Conservation (phyloP, 2,329 filamentous ascomycete genomes). For the Stagonosporopsis cucurbitacearum region DNA sequence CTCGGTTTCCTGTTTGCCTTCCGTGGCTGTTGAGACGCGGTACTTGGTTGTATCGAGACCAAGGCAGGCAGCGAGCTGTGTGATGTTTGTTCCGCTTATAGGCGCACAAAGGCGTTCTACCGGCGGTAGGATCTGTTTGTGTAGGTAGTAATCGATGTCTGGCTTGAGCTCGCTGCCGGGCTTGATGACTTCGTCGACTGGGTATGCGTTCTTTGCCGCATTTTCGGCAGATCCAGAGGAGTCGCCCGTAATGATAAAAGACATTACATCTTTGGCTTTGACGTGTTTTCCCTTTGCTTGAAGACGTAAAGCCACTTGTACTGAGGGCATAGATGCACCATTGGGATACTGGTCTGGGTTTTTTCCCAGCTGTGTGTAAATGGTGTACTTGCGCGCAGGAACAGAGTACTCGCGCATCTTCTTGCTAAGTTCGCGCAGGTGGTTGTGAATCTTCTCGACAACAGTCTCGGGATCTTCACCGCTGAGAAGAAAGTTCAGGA, state of each 20-base stretch:
- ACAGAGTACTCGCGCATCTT: conserved; percentile 85
- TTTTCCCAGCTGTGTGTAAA: conserved; percentile 97
- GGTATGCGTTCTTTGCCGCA: conserved; percentile 87
- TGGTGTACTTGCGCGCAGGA: conserved; percentile 88
- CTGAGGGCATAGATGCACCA: conserved; percentile 92
- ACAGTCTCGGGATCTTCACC: conserved; percentile 90
- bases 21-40: conserved; percentile 67
- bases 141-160: conserved; percentile 97
- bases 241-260: conserved; percentile 85
- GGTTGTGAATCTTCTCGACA: conserved; percentile 89
- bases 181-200: conserved; percentile 83
- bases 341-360: conserved; percentile 93
- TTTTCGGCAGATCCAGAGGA: conserved; percentile 68
- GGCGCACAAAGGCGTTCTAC: conserved; percentile 98
- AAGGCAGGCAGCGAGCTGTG: conserved; percentile 88
- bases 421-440: conserved; percentile 80
- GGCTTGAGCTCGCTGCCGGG: conserved; percentile 76
- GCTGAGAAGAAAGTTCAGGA: conserved; percentile 93
- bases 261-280: conserved; percentile 93
- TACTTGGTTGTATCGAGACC: conserved; percentile 92
- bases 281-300: conserved; percentile 85
- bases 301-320: conserved; percentile 91
- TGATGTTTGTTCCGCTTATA: conserved; percentile 88
- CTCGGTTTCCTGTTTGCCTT: conserved; percentile 53
- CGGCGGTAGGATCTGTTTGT: conserved; percentile 97